Evolutionary conservation across 1,139 yeast genomes (phyloP), one percentile per base, ranked within the genome.

Genomic region (Yamadazyma buinensis): DNA sequence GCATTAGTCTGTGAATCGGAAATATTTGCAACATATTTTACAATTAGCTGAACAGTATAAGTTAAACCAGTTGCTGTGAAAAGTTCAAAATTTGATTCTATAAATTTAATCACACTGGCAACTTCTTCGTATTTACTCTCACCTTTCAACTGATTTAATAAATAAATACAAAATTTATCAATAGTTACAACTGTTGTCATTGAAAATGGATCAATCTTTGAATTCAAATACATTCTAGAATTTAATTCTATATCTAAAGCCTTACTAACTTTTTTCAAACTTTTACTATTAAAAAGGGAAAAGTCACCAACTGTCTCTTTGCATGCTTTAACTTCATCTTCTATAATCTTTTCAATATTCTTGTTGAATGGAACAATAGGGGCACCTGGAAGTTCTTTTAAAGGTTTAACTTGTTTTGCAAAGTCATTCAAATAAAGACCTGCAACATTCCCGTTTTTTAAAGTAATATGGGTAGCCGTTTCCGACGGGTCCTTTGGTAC

Each of bases 381-480:
- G 2, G 28, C 29, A 8, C 32, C 32, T 3, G 40, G 41, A 2
- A 38, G 18, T 11, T 25, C 20, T 4, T 26, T 30, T 20, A 64
- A 46, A 7, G 32, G 22, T 2, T 34, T 31, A 5, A 55, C 50
- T 30, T 51, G 53, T 8, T 47, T 35, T 30, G 61, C 58, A 42
- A 60, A 62, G 2, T 48, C 43, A 4, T 56, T 48, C 13, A 58
- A 37, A 68, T 73, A 69, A 19, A 53, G 49, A 5, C 44, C 41
- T 1, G 61, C 52, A 13, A 62, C 50, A 28, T 53, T 52, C 9
- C 65, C 52, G 44, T 55, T 64, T 25, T 55, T 52, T 28, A 67
- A 45, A 4, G 53, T 40, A 2, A 52, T 43, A 4, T 49, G 39
- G 3, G 38, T 38, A 6, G 56, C 39, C 5, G 28, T 38, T 5